Evolutionary conservation across 202 grass and related monocot species (phyloP), one percentile per base, ranked within the genome.

Genomic region (Saccharum hybrid): DNA sequence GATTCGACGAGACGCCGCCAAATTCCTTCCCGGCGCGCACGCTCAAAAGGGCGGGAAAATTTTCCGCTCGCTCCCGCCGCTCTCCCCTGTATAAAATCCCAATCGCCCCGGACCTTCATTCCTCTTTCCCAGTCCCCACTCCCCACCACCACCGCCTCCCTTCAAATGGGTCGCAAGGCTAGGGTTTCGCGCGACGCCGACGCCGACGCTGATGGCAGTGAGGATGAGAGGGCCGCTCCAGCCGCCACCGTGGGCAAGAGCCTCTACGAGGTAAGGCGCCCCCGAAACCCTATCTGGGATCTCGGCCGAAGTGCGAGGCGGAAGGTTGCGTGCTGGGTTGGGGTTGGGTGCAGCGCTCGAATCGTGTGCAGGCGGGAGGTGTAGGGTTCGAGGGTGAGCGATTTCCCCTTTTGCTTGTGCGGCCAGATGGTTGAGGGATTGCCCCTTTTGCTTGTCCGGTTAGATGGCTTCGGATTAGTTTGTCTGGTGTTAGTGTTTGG

Each of bases 261-360:
- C 75, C 88, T 90, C 39, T 90, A 90, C 83, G 88, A 90, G 88
- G 88, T 90, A 90, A 86, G 65, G 4, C 18, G 40, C 42, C 68
- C 7, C 11, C 40, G 8, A 11, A 75, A 79, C 54, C 80, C 69
- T 80, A 86, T n/a, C 22, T 62, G 22, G 51, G 56, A 21, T 45
- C 22, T 5, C 66, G 67, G 38, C 22, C 16, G 10, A 31, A 14
- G 21, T 1, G 15, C 9, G 37, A 39, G 67, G 51, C 21, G 11
- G 65, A 15, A 60, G 14, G 66, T 81, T 61, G 51, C 67, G 66
- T 81, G 67, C 22, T 43, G 38, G 52, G 51, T 49, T 46, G 74
- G 39, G 38, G 2, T 61, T 77, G 28, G 4, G 34, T 46, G 12
- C 6, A 52, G 18, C 23, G 59, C 75, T 82, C 42, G 56, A 77